Conservation (phyloP, 1,284 basidiomycete species). For the Moniliophthora roreri region DNA sequence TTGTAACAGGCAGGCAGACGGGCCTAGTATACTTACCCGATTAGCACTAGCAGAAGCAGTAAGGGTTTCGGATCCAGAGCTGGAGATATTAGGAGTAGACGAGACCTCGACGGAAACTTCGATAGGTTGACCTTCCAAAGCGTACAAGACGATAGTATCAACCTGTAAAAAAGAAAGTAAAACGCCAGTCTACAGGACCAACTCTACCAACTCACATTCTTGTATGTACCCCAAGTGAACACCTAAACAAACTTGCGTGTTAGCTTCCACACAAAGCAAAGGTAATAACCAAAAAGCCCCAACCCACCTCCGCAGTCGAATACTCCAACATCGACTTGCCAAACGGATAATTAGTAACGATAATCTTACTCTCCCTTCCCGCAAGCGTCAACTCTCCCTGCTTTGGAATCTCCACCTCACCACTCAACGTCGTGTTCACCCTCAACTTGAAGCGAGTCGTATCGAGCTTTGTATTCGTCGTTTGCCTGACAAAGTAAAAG, state of each 20-base stretch:
- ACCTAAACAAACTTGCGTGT: conserved; percentile 21
- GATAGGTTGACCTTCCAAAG: conserved; percentile 32
- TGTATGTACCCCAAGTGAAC: conserved; percentile 36
- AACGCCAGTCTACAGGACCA: background rate
- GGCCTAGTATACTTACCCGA: too few relatives aligned
- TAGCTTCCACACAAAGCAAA: background rate
- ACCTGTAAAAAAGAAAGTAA: conserved; percentile 15
- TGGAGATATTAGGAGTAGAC: conserved; percentile 12
- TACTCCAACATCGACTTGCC: conserved; percentile 34
- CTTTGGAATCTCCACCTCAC: conserved; percentile 35
- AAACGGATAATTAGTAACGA: conserved; percentile 44
- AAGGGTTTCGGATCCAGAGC: conserved; percentile 23
- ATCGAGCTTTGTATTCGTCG: conserved; percentile 29
- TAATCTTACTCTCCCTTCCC: conserved; percentile 42
- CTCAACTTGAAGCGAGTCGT: conserved; percentile 33
- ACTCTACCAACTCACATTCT: conserved; percentile 18
- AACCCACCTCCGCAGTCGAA: conserved; percentile 41
- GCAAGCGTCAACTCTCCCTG: conserved; percentile 35
- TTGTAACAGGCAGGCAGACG: too few relatives aligned
- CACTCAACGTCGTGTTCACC: conserved; percentile 35
- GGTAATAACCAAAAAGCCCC: background rate
- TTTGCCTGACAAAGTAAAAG: conserved; percentile 50
- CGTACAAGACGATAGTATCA: conserved; percentile 38
- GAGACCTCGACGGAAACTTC: conserved; percentile 29
- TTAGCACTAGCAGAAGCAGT: conserved; percentile 17